Evolutionary conservation across 176 grass and related monocot genomes (phyloP).

Genomic region (Oryza officinalis): DNA sequence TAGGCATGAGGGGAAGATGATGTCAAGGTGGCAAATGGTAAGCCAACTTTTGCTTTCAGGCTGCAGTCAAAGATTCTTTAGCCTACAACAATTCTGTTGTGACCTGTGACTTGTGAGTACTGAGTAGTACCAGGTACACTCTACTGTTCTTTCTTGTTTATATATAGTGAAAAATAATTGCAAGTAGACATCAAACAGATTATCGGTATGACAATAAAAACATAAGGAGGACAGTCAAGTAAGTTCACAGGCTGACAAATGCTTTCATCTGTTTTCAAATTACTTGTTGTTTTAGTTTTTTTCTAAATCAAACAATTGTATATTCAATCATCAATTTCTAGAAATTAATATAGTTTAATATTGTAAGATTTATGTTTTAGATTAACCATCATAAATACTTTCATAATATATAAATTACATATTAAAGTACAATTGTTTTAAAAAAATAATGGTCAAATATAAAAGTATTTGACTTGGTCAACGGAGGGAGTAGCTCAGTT

Average conservation of each 20-base stretch:
- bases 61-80: constrained; percentile 49
- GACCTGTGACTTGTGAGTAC: background rate
- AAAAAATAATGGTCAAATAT: too few relatives aligned
- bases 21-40: constrained; percentile 12
- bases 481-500: too few relatives aligned
- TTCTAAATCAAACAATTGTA: too few relatives aligned
- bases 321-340: too few relatives aligned
- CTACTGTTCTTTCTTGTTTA: background rate
- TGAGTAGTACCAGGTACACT: background rate
- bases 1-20: background rate
- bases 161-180: background rate
- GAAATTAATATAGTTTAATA: too few relatives aligned
- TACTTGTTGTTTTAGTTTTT: too few relatives aligned
- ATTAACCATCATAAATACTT: too few relatives aligned
- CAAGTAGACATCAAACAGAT: background rate
- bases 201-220: background rate
- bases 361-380: too few relatives aligned
- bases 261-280: too few relatives aligned
- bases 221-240: background rate
- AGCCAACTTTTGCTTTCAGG: background rate
- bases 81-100: constrained; percentile 1
- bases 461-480: too few relatives aligned
- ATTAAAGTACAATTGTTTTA: too few relatives aligned
- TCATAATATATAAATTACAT: too few relatives aligned
- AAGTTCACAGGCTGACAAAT: background rate